A percentile compares a stretch with the other conserved stretches of the same genome.
These are phyloP conservation scores for Bruguiera gymnorhiza DNA, from an alignment of 345 rosid species.

Conservation along the genomic window DNA sequence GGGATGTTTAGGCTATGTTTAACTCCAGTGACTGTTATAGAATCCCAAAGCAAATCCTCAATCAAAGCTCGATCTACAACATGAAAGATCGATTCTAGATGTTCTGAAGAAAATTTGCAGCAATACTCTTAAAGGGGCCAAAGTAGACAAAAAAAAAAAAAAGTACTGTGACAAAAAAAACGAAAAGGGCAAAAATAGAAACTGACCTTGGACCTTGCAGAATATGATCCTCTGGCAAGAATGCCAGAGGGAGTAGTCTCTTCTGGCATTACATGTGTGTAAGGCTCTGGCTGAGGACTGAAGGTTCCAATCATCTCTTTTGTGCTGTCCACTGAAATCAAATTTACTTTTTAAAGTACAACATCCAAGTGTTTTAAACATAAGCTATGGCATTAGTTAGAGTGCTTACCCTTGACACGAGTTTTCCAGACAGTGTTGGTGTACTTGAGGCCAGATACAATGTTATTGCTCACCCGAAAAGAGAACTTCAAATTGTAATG, in stretches of 20 bases:
- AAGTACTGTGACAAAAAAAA: not conserved
- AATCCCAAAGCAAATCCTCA: too few relatives aligned
- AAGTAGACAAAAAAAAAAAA: not conserved
- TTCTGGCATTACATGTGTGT: constrained; percentile 58
- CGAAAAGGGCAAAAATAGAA: not conserved
- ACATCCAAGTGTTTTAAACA: not conserved
- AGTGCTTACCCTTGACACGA: constrained; percentile 51
- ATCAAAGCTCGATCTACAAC: too few relatives aligned
- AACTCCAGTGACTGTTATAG: too few relatives aligned
- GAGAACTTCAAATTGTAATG: constrained; percentile 57
- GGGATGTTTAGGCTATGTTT: not conserved
- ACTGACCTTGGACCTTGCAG: constrained; percentile 68
- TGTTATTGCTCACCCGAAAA: constrained; percentile 77
- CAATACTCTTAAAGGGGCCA: not conserved
- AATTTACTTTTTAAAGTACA: not conserved
- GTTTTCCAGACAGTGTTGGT: constrained; percentile 81
- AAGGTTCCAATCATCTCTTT: constrained; percentile 80
- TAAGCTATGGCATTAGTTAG: not conserved
- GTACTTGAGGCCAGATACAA: constrained; percentile 80
- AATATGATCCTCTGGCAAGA: constrained; percentile 67
- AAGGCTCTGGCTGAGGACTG: constrained; percentile 69
- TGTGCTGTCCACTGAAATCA: constrained; percentile 51
- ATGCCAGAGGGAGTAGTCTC: constrained; percentile 73
- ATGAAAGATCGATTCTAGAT: too few relatives aligned
- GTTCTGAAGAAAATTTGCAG: not conserved